Percentiles rank a stretch among this genome's conserved stretches.
These are phyloP conservation scores for Meredithiella fracta DNA, from an alignment of 2,329 filamentous ascomycete species.

Conservation along the genomic window DNA sequence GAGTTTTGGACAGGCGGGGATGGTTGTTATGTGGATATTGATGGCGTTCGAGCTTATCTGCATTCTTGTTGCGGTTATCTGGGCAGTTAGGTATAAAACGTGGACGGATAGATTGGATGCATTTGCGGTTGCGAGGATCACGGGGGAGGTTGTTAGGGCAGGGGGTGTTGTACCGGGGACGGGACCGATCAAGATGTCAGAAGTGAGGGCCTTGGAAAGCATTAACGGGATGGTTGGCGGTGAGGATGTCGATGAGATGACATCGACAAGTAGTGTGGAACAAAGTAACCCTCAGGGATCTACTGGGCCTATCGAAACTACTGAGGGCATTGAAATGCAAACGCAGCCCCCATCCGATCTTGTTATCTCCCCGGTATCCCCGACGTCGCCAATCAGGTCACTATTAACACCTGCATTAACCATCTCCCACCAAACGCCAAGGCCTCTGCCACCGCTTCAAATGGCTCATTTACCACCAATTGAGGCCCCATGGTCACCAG, in stretches of 20 bases:
- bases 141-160: slow-evolving; percentile 3
- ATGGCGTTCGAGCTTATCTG: slow-evolving; percentile 4
- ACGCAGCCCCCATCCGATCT: neutral
- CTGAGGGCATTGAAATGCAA: neutral
- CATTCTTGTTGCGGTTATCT: slow-evolving; percentile 1
- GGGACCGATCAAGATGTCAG: neutral
- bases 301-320: neutral
- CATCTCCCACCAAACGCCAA: neutral
- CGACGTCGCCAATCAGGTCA: neutral
- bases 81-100: slow-evolving; percentile 5
- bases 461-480: slow-evolving; percentile 3
- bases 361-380: no score
- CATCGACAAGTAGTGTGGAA: neutral
- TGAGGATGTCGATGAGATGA: neutral
- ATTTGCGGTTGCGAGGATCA: slow-evolving; percentile 10
- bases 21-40: slow-evolving; percentile 11
- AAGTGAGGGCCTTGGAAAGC: slow-evolving; percentile 2
- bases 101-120: slow-evolving; percentile 12
- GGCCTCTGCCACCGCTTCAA: neutral
- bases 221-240: slow-evolving; percentile 9
- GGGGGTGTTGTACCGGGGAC: slow-evolving; percentile 7
- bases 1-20: slow-evolving; percentile 1
- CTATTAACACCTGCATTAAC: neutral
- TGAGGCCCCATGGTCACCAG: slow-evolving; percentile 7
- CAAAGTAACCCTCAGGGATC: neutral